These are phyloP conservation scores for Atkinsonella hypoxylon DNA, from an alignment of 2,329 filamentous ascomycete species.

Conservation along the genomic window DNA sequence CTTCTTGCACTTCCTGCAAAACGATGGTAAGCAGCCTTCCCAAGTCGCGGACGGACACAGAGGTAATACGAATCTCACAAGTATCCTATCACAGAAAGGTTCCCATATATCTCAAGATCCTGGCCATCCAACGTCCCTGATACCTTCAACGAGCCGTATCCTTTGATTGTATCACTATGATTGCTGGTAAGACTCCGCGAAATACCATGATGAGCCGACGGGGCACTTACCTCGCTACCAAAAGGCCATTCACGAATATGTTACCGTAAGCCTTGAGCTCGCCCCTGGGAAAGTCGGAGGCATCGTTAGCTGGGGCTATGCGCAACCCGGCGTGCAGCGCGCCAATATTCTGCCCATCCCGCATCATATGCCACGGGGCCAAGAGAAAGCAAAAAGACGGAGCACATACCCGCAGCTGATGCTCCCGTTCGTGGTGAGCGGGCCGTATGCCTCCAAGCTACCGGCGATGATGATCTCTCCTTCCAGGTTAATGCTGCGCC, in stretches of 20 bases:
- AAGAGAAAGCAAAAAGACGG: neutral
- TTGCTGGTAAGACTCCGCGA: constrained; percentile 7
- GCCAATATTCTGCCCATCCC: too few relatives aligned
- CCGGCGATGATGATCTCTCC: constrained; percentile 33
- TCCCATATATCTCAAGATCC: constrained; percentile 35
- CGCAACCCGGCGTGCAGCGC: too few relatives aligned
- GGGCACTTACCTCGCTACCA: constrained; percentile 23
- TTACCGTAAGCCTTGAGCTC: constrained; percentile 35
- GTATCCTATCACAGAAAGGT: constrained; percentile 31
- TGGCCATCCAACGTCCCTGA: constrained; percentile 29
- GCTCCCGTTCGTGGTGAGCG: constrained; percentile 29
- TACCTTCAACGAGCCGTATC: constrained; percentile 33
- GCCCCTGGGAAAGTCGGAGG: constrained; percentile 18
- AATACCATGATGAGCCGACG: neutral
- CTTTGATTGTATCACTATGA: constrained; percentile 31
- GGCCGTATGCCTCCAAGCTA: constrained; percentile 34
- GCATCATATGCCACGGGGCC: neutral
- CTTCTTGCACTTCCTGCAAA: constrained; percentile 26
- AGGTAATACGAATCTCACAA: constrained; percentile 19
- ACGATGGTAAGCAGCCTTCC: constrained; percentile 4
- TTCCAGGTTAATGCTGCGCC: constrained; percentile 30
- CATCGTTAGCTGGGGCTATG: neutral
- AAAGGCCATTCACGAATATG: constrained; percentile 28
- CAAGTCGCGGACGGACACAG: neutral
- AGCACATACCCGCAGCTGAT: constrained; percentile 30